Evolutionary conservation across 345 rosid species (phyloP).

Genomic region (Rhizophora apiculata): DNA sequence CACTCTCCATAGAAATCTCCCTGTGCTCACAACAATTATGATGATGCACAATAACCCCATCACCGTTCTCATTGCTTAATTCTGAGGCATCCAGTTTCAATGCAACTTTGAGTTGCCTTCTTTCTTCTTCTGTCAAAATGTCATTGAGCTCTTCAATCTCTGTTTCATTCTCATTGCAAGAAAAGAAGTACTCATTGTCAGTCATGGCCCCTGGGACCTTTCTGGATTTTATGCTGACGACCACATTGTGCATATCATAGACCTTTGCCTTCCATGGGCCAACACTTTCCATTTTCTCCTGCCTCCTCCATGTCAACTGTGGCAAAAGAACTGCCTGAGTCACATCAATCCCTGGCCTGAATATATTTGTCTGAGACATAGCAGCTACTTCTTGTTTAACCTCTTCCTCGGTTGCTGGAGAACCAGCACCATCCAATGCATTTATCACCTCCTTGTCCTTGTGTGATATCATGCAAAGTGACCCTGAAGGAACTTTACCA

Average conservation of each 20-base stretch:
- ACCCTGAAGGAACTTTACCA: conserved; percentile 65
- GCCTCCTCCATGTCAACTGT: conserved; percentile 91
- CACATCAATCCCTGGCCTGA: conserved; percentile 95
- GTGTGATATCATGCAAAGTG: conserved; percentile 87
- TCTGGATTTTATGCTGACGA: conserved; percentile 88
- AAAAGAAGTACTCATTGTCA: conserved; percentile 73
- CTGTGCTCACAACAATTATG: conserved; percentile 71
- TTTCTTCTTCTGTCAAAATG: conserved; percentile 81
- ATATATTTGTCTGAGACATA: conserved; percentile 86
- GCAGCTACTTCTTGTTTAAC: conserved; percentile 79
- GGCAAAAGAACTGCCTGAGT: conserved; percentile 85
- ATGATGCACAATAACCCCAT: conserved; percentile 48
- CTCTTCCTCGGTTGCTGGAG: conserved; percentile 80
- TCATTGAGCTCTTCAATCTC: conserved; percentile 78
- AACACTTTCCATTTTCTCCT: conserved; percentile 85
- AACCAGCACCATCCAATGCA: conserved; percentile 87
- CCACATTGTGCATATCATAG: conserved; percentile 96
- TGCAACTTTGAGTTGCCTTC: conserved; percentile 82
- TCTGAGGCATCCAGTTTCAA: conserved; percentile 74
- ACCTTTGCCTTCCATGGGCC: conserved; percentile 92
- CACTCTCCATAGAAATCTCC: conserved; percentile 31
- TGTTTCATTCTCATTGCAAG: conserved; percentile 65
- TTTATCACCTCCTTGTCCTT: conserved; percentile 94
- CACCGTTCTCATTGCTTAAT: conserved; percentile 44
- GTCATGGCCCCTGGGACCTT: conserved; percentile 89